Conservation (phyloP, 371 early-diverging fungal species). For the Apophysomyces ossiformis region DNA sequence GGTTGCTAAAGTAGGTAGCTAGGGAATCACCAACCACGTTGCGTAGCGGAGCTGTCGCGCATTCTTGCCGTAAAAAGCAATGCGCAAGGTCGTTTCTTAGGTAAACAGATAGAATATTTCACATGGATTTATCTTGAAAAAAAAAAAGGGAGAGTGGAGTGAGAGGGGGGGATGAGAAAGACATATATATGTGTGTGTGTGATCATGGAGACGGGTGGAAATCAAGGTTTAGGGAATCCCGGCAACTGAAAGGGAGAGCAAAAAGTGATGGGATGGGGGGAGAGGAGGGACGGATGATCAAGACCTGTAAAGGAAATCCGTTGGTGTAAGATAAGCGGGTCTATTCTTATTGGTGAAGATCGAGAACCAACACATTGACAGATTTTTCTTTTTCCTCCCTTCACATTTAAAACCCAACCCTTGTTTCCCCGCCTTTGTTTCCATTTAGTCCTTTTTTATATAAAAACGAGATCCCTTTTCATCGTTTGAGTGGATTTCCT, state of each 20-base stretch:
- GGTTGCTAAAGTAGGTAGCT: constrained; percentile 1
- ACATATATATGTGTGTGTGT: not conserved
- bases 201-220: not conserved
- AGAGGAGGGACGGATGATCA: not conserved
- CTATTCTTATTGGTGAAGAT: constrained; percentile 9
- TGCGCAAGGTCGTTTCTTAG: not conserved
- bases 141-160: not conserved
- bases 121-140: not conserved
- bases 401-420: constrained; percentile 9
- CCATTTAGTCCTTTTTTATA: constrained; percentile 11
- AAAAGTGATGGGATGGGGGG: no score
- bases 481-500: not conserved
- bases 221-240: not conserved
- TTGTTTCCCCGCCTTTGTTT: constrained; percentile 11
- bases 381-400: constrained; percentile 8
- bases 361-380: constrained; percentile 12
- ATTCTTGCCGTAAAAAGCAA: constrained; percentile 9
- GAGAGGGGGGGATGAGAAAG: not conserved
- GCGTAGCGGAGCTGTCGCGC: constrained; percentile 10
- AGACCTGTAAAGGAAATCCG: constrained; percentile 7
- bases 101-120: not conserved
- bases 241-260: not conserved
- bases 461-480: not conserved
- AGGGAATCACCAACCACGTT: constrained; percentile 10
- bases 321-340: constrained; percentile 8